Evolutionary conservation across 2,329 filamentous ascomycete species (phyloP).

Genomic region (Teratosphaeria pseudoeucalypti): DNA sequence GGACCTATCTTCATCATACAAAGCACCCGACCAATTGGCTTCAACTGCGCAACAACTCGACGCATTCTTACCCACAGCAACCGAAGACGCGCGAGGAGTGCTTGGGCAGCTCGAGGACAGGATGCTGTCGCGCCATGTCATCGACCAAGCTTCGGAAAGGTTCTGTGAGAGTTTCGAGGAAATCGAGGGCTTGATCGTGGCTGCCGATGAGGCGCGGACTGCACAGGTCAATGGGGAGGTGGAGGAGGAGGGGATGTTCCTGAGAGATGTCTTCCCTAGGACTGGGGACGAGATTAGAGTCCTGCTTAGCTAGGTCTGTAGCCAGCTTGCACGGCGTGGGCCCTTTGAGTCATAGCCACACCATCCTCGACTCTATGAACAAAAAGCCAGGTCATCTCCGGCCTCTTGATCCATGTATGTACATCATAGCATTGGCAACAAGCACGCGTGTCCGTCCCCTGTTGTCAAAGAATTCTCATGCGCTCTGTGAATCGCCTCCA

Average conservation of each 20-base stretch:
- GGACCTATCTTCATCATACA: slow-evolving; percentile 17
- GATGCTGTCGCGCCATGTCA: slow-evolving; percentile 61
- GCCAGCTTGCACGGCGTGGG: neutral
- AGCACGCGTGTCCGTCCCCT: too few species aligned
- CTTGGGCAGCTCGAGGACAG: slow-evolving; percentile 64
- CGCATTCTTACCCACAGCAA: slow-evolving; percentile 80
- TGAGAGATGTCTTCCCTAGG: slow-evolving; percentile 52
- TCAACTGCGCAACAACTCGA: slow-evolving; percentile 68
- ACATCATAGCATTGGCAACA: neutral
- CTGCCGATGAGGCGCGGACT: slow-evolving; percentile 42
- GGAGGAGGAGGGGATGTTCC: slow-evolving; percentile 27
- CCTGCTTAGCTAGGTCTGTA: slow-evolving; percentile 42
- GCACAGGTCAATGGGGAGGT: slow-evolving; percentile 26
- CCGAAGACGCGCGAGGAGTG: slow-evolving; percentile 84
- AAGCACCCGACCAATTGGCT: slow-evolving; percentile 38
- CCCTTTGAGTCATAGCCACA: neutral
- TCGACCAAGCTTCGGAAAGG: slow-evolving; percentile 67
- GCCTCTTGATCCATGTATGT: neutral
- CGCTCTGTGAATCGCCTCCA: too few species aligned
- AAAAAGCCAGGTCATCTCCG: neutral
- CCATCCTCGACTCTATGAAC: neutral
- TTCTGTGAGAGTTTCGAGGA: slow-evolving; percentile 81
- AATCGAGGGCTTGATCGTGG: slow-evolving; percentile 51
- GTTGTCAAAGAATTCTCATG: too few species aligned
- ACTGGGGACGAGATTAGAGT: slow-evolving; percentile 55